Conservation (phyloP, 768 basidiomycete genomes). For the Pisolithus albus region DNA sequence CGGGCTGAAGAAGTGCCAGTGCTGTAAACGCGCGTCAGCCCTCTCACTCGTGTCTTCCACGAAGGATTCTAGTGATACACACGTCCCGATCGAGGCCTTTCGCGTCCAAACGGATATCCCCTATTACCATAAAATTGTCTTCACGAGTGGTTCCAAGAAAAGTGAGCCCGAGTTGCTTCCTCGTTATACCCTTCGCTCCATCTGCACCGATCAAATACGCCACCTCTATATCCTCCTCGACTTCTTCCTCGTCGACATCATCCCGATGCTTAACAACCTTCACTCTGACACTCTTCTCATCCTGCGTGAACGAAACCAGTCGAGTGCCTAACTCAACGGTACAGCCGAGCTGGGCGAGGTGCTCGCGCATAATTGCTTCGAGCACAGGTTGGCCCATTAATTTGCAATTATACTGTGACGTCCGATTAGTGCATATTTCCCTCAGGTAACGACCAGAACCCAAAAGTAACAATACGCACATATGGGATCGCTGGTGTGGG, state of each 20-base stretch:
- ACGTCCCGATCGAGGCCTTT: slow-evolving; percentile 27
- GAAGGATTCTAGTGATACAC: background rate
- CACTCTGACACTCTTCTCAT: slow-evolving; percentile 5
- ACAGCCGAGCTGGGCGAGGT: too few relatives aligned
- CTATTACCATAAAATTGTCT: slow-evolving; percentile 22
- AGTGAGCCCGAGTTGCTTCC: slow-evolving; percentile 35
- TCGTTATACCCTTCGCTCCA: slow-evolving; percentile 28
- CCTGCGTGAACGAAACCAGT: too few relatives aligned
- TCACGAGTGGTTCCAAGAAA: slow-evolving; percentile 37
- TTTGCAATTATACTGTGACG: slow-evolving; percentile 6
- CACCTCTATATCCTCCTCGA: slow-evolving; percentile 20
- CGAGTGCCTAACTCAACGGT: too few relatives aligned
- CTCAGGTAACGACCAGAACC: too few relatives aligned
- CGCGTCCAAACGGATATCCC: slow-evolving; percentile 29
- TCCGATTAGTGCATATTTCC: background rate
- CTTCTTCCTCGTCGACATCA: slow-evolving; percentile 36
- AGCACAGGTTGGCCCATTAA: slow-evolving; percentile 20
- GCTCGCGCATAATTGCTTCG: slow-evolving; percentile 17
- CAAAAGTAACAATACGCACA: too few relatives aligned
- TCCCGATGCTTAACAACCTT: slow-evolving; percentile 22
- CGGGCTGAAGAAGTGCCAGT: slow-evolving; percentile 19
- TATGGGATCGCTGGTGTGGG: too few relatives aligned
- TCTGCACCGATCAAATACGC: slow-evolving; percentile 38
- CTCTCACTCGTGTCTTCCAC: background rate
- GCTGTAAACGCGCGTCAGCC: slow-evolving; percentile 6